Base-by-base conservation (phyloP, 2,329 filamentous ascomycete species). In the Pseudogymnoascus verrucosus region DNA sequence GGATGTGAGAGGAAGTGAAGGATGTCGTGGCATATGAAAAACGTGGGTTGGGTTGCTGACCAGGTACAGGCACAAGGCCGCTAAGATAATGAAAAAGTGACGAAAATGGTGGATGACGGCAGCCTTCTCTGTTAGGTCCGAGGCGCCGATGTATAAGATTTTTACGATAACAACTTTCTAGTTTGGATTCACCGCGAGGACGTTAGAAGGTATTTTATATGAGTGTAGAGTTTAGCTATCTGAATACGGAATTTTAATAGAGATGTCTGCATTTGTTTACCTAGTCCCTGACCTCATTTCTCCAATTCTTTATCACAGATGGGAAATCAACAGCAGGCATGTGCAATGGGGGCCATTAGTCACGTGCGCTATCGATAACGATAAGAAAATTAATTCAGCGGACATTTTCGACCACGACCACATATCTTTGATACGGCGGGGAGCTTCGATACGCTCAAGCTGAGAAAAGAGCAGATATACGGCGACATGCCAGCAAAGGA, bases 41-140 rank as follows among this genome's bases (percentile, higher is more conserved):
- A 42, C 60, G 42, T 62, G 57, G 64, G 64, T 47, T 62, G 51
- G 64, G 64, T 63, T 61, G 64, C 47, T 64, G 65, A 64, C 51
- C 51, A 66, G 37, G 60, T 62, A 62, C 60, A 62, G 61, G 63
- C 63, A 36, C 61, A 59, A 57, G 26, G 44, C 39, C 19, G 16
- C 39, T 28, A 62, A 19, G 26, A 51, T 34, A 10, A 6, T 47
- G 26, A 40, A 54, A 39, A 39, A 44, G 47, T 31, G 47, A 54
- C 26, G 44, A 51, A 47, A 47, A 62, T 42, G 37, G n/a, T 34
- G 51, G 51, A 57, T 57, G 51, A 57, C 51, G 28, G 51, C 51
- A 57, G 28, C 51, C 51, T 57, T 34, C 26, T 34, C 23, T 23
- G 44, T 28, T 51, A 16, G 44, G 47, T 57, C 51, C 51, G 51